Evolutionary conservation across 768 basidiomycete species (phyloP).

Genomic region (Boletus tomentosulus): DNA sequence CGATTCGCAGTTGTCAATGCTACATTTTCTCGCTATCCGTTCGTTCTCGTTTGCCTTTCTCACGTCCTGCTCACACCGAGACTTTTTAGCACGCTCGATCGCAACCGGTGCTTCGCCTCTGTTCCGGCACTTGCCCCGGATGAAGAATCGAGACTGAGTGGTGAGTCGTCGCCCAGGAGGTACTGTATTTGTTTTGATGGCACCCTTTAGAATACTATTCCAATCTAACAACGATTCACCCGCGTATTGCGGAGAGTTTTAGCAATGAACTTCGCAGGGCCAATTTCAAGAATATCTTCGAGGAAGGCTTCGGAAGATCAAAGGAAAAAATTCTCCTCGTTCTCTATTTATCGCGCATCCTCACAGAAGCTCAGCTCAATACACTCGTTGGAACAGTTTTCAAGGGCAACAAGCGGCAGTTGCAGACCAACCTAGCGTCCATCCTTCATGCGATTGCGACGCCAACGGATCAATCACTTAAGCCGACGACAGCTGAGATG

Average conservation of each 20-base stretch:
- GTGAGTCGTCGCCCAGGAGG: neutral
- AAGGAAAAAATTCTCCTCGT: slow-evolving; percentile 23
- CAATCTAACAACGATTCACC: slow-evolving; percentile 13
- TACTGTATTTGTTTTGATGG: neutral
- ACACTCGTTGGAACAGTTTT: slow-evolving; percentile 12
- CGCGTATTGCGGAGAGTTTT: slow-evolving; percentile 16
- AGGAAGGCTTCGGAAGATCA: slow-evolving; percentile 19
- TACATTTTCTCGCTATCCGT: slow-evolving; percentile 25
- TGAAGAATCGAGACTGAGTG: slow-evolving; percentile 13
- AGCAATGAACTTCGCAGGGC: slow-evolving; percentile 15
- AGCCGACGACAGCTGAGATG: slow-evolving; percentile 9
- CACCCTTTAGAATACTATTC: slow-evolving; percentile 14
- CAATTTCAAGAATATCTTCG: slow-evolving; percentile 11
- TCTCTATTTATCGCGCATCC: slow-evolving; percentile 12
- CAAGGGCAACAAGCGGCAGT: slow-evolving; percentile 11
- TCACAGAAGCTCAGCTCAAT: slow-evolving; percentile 13
- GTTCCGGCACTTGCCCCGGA: slow-evolving; percentile 10
- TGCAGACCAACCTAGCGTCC: slow-evolving; percentile 11
- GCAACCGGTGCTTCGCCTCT: slow-evolving; percentile 11
- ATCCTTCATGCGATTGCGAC: slow-evolving; percentile 13
- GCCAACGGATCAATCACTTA: neutral
- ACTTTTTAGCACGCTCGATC: slow-evolving; percentile 16
- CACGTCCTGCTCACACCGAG: neutral
- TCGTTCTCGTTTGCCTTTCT: slow-evolving; percentile 1
- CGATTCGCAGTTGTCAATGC: slow-evolving; percentile 25